Conservation (phyloP, 495 filamentous ascomycete species). For the Tuber umbilicatum region DNA sequence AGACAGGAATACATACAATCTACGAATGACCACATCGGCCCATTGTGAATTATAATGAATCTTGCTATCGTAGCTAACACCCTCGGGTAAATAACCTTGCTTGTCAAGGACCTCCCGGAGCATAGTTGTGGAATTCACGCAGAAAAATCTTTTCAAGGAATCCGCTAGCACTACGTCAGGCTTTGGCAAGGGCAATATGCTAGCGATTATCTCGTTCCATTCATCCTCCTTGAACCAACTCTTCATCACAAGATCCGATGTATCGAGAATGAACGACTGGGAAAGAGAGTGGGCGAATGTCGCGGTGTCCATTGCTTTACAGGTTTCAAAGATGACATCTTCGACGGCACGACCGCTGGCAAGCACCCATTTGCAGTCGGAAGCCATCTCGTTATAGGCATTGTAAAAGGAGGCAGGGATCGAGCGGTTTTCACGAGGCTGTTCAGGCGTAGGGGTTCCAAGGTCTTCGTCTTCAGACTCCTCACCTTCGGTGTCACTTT, state of each 20-base stretch:
- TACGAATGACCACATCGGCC: constrained; percentile 24
- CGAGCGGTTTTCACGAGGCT: constrained; percentile 7
- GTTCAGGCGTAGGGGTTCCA: no score
- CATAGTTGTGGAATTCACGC: constrained; percentile 16
- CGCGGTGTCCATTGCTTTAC: constrained; percentile 20
- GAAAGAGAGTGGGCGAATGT: constrained; percentile 24
- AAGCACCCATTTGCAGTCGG: constrained; percentile 25
- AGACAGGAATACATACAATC: constrained; percentile 8
- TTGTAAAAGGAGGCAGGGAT: constrained; percentile 17
- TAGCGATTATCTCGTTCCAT: constrained; percentile 19
- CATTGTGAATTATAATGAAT: constrained; percentile 24
- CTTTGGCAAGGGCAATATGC: constrained; percentile 19
- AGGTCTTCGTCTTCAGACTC: constrained; percentile 8
- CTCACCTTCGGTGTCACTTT: constrained; percentile 2
- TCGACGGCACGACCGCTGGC: constrained; percentile 26
- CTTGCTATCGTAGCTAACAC: constrained; percentile 7
- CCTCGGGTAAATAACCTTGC: constrained; percentile 15
- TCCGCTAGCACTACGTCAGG: constrained; percentile 17
- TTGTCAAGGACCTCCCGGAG: constrained; percentile 16
- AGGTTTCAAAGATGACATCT: constrained; percentile 15
- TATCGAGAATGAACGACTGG: constrained; percentile 29
- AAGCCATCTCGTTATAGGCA: constrained; percentile 17
- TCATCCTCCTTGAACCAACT: constrained; percentile 17
- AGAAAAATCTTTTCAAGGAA: constrained; percentile 26
- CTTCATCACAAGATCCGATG: constrained; percentile 14